Evolutionary conservation across 2,329 filamentous ascomycete genomes (phyloP).

Genomic region (Sordariomycetes sp.): DNA sequence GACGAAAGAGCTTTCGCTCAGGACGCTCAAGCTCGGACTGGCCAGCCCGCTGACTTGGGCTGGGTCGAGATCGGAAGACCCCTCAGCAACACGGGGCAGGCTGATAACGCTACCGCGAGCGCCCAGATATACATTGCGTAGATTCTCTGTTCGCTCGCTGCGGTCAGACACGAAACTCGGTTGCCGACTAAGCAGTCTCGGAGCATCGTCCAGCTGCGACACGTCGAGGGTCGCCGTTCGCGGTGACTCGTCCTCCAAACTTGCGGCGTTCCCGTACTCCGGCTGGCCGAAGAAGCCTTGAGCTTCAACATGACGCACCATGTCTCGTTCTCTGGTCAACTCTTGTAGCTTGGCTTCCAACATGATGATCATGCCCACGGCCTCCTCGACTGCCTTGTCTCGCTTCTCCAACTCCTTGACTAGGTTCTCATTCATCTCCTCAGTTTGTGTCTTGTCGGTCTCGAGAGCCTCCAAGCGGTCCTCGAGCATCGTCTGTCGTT

Average conservation of each 20-base stretch:
- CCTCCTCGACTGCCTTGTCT: slow-evolving; percentile 62
- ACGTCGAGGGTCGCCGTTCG: not conserved
- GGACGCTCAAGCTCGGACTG: slow-evolving; percentile 53
- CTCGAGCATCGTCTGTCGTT: slow-evolving; percentile 53
- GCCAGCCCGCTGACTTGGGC: slow-evolving; percentile 26
- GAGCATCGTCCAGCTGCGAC: slow-evolving; percentile 16
- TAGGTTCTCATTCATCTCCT: slow-evolving; percentile 49
- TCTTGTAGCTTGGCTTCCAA: slow-evolving; percentile 52
- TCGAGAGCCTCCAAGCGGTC: slow-evolving; percentile 46
- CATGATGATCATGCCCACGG: slow-evolving; percentile 58
- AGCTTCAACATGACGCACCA: slow-evolving; percentile 40
- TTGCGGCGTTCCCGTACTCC: no score
- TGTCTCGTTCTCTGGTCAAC: slow-evolving; percentile 42
- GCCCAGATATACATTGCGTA: slow-evolving; percentile 50
- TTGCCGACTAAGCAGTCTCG: slow-evolving; percentile 42
- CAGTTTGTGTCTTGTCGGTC: slow-evolving; percentile 40
- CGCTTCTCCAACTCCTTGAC: slow-evolving; percentile 54
- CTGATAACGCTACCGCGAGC: slow-evolving; percentile 38
- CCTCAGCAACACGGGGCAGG: slow-evolving; percentile 36
- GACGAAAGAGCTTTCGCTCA: slow-evolving; percentile 59
- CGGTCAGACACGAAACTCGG: slow-evolving; percentile 56
- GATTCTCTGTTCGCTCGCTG: slow-evolving; percentile 49
- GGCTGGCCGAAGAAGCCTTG: slow-evolving; percentile 24
- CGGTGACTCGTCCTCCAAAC: not conserved
- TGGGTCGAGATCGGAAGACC: slow-evolving; percentile 23